Percentiles rank a stretch among this genome's conserved stretches.
Evolutionary conservation across 495 filamentous ascomycete genomes (phyloP).

Genomic region (Choiromyces venosus): DNA sequence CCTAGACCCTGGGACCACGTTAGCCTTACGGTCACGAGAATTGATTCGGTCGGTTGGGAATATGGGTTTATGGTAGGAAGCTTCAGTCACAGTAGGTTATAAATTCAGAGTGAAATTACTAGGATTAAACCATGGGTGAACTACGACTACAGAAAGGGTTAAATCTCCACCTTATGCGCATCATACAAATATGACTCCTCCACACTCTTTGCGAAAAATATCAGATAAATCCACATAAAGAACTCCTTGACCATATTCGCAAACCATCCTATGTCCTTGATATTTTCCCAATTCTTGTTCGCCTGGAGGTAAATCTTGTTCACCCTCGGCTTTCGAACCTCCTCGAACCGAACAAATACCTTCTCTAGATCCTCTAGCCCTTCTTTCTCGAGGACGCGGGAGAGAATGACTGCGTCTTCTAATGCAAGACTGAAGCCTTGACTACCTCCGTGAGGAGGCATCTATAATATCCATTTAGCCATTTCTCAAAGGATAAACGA

Average conservation of each 20-base stretch:
- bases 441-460: slow-evolving; percentile 55
- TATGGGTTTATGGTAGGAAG: background rate
- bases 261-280: slow-evolving; percentile 46
- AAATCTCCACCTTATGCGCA: background rate
- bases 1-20: background rate
- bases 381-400: slow-evolving; percentile 47
- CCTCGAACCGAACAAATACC: slow-evolving; percentile 53
- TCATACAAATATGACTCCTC: background rate
- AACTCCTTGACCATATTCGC: slow-evolving; percentile 43
- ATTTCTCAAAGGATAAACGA: background rate
- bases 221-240: slow-evolving; percentile 43
- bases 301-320: slow-evolving; percentile 53
- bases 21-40: background rate
- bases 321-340: slow-evolving; percentile 49
- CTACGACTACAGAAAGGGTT: background rate
- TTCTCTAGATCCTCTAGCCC: slow-evolving; percentile 41
- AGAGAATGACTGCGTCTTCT: slow-evolving; percentile 57
- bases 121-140: background rate
- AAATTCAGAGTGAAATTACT: background rate
- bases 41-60: background rate
- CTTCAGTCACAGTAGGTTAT: background rate
- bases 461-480: slow-evolving; percentile 37
- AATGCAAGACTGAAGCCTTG: slow-evolving; percentile 57
- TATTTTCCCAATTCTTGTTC: slow-evolving; percentile 45
- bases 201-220: background rate